Evolutionary conservation across 2,329 filamentous ascomycete species (phyloP).

Genomic region (Cryphonectria naterciae): DNA sequence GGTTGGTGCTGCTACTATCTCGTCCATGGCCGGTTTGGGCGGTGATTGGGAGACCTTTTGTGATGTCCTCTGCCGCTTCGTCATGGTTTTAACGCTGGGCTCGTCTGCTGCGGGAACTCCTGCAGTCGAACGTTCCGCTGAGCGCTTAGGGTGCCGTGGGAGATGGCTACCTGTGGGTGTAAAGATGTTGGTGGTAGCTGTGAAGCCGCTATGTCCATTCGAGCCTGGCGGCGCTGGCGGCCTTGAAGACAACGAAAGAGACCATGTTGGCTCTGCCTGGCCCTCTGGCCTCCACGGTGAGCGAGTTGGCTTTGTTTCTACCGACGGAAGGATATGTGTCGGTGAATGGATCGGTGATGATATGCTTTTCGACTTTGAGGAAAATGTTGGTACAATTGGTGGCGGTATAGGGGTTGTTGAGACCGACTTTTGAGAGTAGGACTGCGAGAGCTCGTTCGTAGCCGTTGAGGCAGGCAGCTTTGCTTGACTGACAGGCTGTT

Average conservation of each 20-base stretch:
- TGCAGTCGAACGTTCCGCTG: background rate
- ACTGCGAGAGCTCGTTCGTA: background rate
- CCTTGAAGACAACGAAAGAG: background rate
- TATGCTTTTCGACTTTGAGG: background rate
- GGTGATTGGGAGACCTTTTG: background rate
- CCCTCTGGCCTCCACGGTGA: background rate
- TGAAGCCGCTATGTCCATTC: slow-evolving; percentile 1
- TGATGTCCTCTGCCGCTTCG: slow-evolving; percentile 16
- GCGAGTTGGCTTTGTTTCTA: background rate
- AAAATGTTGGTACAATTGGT: background rate
- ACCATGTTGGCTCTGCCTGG: background rate
- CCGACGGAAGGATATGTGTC: background rate
- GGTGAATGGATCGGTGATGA: background rate
- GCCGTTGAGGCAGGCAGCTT: background rate
- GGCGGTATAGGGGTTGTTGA: slow-evolving; percentile 23
- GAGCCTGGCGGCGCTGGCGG: background rate
- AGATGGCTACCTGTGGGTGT: slow-evolving; percentile 35
- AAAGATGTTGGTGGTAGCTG: slow-evolving; percentile 31
- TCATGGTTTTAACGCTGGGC: background rate
- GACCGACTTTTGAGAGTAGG: background rate
- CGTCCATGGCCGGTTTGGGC: slow-evolving; percentile 34
- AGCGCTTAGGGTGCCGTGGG: slow-evolving; percentile 7
- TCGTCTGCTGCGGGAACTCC: background rate
- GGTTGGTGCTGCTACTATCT: slow-evolving; percentile 32
- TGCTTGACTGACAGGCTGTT: background rate